Evolutionary conservation across 2,329 filamentous ascomycete genomes (phyloP), one percentile per base, ranked within the genome.

Genomic region (Epichloe sylvatica): DNA sequence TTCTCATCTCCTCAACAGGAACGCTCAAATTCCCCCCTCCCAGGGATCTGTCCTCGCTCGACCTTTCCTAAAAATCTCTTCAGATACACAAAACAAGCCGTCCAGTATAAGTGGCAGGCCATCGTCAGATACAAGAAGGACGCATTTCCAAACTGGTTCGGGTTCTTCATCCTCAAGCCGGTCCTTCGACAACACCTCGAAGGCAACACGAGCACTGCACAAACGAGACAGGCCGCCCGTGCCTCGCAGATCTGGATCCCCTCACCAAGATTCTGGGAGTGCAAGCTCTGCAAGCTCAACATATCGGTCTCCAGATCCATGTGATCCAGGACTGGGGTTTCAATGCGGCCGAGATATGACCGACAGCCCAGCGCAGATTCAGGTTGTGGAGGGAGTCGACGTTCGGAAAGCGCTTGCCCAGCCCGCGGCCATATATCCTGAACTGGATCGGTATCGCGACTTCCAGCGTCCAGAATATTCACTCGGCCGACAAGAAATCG

Each of bases 391-490:
- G 38, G 61, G 61, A n/a, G 53, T 68, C 21, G 72, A 76, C 40
- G 56, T 67, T 35, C 62, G 64, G 35, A 67, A 63, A 40, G 59
- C 64, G 0, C 59, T 58, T 23, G 59, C 63, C 6, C 71, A 70
- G 21, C 63, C 70, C 6, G 67, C 72, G 38, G 70, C 68, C 12
- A 72, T 77, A 49, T 78, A 77, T 54, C 79, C 79, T 2, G 79
- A 83, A 55, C 62, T 83, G 17, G 79, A 83, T 59, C 72, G 79
- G 34, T 83, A 83, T 58, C 70, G 76, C 54, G 67, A 73, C 49
- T 60, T 72, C 46, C 64, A 68, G 46, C 66, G 67, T 5, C 68
- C 67, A 1, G 58, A 60, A 12, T 57, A 59, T n/a, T 59, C 62
- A n/a, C 57, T 55, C 54, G 65, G 56, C 60, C 61, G 51, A 55